phyloP scores from a whole-genome alignment of 768 basidiomycete genomes.

The Mycena epipterygia region DNA sequence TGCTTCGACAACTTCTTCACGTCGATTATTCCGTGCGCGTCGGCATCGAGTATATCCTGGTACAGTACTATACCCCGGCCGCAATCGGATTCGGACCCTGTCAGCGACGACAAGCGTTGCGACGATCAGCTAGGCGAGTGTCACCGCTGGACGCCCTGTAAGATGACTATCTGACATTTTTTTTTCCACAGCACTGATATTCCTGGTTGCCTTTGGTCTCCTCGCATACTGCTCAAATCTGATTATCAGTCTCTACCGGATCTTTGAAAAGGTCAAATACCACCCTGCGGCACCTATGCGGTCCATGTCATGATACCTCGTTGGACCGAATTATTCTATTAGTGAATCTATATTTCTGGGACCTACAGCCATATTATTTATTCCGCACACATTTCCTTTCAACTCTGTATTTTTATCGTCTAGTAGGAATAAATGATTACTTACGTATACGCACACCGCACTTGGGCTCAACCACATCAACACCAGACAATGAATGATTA shows the following conservation, averaged over 20 bases:
- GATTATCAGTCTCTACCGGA: constrained; percentile 86
- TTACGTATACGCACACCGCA: constrained; percentile 12
- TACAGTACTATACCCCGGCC: constrained; percentile 78
- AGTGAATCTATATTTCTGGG: background rate
- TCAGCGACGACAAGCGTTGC: constrained; percentile 73
- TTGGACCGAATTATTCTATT: background rate
- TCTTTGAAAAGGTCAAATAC: constrained; percentile 92
- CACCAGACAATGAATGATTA: constrained; percentile 25
- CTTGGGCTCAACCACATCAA: background rate
- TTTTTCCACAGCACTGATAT: constrained; percentile 66
- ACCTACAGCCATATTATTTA: background rate
- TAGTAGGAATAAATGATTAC: background rate
- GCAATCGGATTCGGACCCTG: constrained; percentile 57
- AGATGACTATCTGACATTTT: constrained; percentile 22
- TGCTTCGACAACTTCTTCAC: constrained; percentile 95
- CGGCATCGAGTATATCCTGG: constrained; percentile 73
- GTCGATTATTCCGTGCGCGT: constrained; percentile 83
- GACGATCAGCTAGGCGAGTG: constrained; percentile 70
- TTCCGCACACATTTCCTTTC: background rate
- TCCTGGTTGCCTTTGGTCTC: constrained; percentile 82
- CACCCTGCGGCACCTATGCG: constrained; percentile 55
- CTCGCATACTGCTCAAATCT: constrained; percentile 88
- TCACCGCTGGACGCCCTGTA: background rate
- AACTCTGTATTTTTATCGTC: background rate
- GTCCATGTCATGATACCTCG: constrained; percentile 21